These are phyloP conservation scores for Chaetomiaceae sp. DNA, from an alignment of 2,329 filamentous ascomycete genomes.

Conservation along the genomic window DNA sequence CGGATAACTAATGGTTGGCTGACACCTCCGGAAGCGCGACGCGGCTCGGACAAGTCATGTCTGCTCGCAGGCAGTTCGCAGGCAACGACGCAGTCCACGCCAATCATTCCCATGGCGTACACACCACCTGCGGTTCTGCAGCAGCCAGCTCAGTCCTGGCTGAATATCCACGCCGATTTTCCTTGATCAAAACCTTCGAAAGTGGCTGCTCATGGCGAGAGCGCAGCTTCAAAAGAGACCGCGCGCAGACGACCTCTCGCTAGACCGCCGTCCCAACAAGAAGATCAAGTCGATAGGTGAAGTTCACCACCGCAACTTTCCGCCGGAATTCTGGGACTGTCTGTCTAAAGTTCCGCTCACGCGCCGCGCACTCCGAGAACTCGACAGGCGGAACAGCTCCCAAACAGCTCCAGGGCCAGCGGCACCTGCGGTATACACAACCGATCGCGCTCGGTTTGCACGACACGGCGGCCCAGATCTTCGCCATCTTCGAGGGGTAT, in stretches of 20 bases:
- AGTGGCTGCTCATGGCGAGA: not conserved
- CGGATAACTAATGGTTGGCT: too few relatives aligned
- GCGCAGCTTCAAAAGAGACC: slow-evolving; percentile 15
- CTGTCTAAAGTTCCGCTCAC: slow-evolving; percentile 17
- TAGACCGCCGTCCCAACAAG: not conserved
- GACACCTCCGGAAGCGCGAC: too few relatives aligned
- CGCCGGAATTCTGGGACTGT: slow-evolving; percentile 12
- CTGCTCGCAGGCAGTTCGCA: too few relatives aligned
- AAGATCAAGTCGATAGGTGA: slow-evolving; percentile 3
- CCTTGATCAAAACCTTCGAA: too few relatives aligned
- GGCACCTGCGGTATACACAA: slow-evolving; percentile 14
- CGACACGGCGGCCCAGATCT: slow-evolving; percentile 34
- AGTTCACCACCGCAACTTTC: not conserved
- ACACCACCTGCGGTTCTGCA: too few relatives aligned
- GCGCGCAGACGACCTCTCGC: slow-evolving; percentile 5
- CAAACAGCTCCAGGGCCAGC: slow-evolving; percentile 6
- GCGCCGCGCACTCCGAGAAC: slow-evolving; percentile 17
- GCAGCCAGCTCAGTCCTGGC: too few relatives aligned
- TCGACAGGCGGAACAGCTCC: slow-evolving; percentile 18
- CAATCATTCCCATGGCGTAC: too few relatives aligned
- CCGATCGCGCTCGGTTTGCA: slow-evolving; percentile 27
- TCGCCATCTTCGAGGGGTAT: slow-evolving; percentile 33
- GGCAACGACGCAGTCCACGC: too few relatives aligned
- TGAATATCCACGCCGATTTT: too few relatives aligned
- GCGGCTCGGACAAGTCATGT: too few relatives aligned